Percentiles rank a stretch among this genome's conserved stretches.
These are phyloP conservation scores for Aspergillus viridinutans DNA, from an alignment of 2,329 filamentous ascomycete species.

Conservation along the genomic window DNA sequence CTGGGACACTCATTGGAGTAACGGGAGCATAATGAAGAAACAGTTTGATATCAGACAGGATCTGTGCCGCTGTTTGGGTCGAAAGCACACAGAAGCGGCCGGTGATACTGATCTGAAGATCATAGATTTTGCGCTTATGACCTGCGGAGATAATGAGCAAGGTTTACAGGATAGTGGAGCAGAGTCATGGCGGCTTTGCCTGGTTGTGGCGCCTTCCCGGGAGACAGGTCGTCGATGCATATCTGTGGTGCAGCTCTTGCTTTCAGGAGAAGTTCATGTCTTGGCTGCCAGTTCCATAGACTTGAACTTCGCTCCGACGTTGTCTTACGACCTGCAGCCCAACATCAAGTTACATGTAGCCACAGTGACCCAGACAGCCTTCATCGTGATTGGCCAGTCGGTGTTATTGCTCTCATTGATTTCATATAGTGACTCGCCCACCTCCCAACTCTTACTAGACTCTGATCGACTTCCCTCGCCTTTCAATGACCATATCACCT, in stretches of 20 bases:
- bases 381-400: conserved; percentile 73
- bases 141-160: conserved; percentile 29
- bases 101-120: conserved; percentile 63
- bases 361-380: conserved; percentile 72
- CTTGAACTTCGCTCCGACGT: conserved; percentile 56
- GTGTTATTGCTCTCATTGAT: conserved; percentile 72
- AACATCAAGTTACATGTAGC: conserved; percentile 65
- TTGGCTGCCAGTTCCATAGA: conserved; percentile 65
- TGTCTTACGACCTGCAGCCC: conserved; percentile 47
- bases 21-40: conserved; percentile 69
- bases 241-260: conserved; percentile 66
- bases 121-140: conserved; percentile 69
- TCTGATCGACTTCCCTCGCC: conserved; percentile 59
- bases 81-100: conserved; percentile 49
- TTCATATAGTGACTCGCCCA: conserved; percentile 64
- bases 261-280: conserved; percentile 55
- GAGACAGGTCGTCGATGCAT: conserved; percentile 57
- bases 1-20: conserved; percentile 86
- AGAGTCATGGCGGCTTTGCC: conserved; percentile 52
- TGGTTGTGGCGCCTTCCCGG: conserved; percentile 57
- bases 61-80: conserved; percentile 60
- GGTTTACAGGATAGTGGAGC: conserved; percentile 47
- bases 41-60: conserved; percentile 67
- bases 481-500: conserved; percentile 84
- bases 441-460: conserved; percentile 69